Percentiles rank a stretch among this genome's conserved stretches.
These are phyloP conservation scores for Colletotrichum caudatum DNA, from an alignment of 2,329 filamentous ascomycete species.

Conservation along the genomic window DNA sequence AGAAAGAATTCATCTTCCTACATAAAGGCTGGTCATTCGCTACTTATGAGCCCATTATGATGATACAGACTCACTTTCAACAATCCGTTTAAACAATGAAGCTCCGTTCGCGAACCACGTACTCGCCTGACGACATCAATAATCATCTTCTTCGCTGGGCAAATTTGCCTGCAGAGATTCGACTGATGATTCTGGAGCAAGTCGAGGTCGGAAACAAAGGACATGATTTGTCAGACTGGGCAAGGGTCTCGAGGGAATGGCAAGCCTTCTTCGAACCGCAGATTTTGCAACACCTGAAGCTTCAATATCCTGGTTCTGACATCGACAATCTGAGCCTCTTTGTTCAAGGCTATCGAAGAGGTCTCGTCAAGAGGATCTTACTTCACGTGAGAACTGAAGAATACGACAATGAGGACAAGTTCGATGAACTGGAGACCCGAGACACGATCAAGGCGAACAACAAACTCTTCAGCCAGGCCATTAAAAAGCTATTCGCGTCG, in stretches of 20 bases:
- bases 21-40: too few species aligned
- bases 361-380: conserved; percentile 1
- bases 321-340: not conserved
- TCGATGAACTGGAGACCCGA: not conserved
- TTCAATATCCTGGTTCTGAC: conserved; percentile 7
- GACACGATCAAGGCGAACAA: conserved; percentile 14
- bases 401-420: not conserved
- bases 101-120: conserved; percentile 1
- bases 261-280: conserved; percentile 19
- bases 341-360: conserved; percentile 4
- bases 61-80: too few species aligned
- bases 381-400: conserved; percentile 7
- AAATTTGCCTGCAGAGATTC: conserved; percentile 12
- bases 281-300: conserved; percentile 4
- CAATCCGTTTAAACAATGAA: not conserved
- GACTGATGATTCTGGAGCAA: conserved; percentile 11
- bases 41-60: too few species aligned
- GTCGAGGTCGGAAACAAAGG: not conserved
- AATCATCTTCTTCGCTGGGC: conserved; percentile 1
- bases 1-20: too few species aligned
- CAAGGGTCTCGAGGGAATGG: conserved; percentile 17
- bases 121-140: not conserved
- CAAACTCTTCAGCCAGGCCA: conserved; percentile 2
- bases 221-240: conserved; percentile 2
- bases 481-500: not conserved